Evolutionary conservation across 345 rosid species (phyloP).

Genomic region (Brassica juncea): DNA sequence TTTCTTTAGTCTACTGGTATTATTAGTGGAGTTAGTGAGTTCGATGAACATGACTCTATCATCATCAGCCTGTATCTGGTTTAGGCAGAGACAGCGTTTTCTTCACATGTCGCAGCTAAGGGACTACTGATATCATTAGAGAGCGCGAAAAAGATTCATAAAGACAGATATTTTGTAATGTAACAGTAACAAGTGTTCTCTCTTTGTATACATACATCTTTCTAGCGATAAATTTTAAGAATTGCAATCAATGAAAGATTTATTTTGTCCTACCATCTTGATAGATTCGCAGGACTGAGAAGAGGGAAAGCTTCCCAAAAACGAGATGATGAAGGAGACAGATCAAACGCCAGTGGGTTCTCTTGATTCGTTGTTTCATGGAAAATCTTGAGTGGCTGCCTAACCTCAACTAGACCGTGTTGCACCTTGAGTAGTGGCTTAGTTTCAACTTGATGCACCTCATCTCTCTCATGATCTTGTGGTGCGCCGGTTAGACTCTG

Average conservation of each 20-base stretch:
- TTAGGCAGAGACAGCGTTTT: slow-evolving; percentile 87
- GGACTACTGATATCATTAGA: slow-evolving; percentile 50
- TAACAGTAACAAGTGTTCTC: slow-evolving; percentile 11
- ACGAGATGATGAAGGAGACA: slow-evolving; percentile 52
- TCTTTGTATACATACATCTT: slow-evolving; percentile 5
- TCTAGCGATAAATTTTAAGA: slow-evolving; percentile 6
- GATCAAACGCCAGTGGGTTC: slow-evolving; percentile 42
- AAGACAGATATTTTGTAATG: slow-evolving; percentile 5
- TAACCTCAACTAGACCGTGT: not conserved
- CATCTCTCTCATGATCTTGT: slow-evolving; percentile 22
- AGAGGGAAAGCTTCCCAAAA: slow-evolving; percentile 57
- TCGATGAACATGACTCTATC: too few species aligned
- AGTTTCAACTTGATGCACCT: slow-evolving; percentile 2
- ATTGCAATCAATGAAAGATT: not conserved
- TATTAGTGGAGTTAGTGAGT: too few species aligned
- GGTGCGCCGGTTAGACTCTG: slow-evolving; percentile 76
- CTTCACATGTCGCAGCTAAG: slow-evolving; percentile 68
- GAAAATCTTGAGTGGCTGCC: slow-evolving; percentile 11
- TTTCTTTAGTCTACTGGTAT: too few species aligned
- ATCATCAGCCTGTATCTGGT: slow-evolving; percentile 47
- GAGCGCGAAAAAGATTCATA: not conserved
- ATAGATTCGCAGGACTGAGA: slow-evolving; percentile 62
- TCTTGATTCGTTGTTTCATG: slow-evolving; percentile 15
- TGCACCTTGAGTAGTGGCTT: not conserved
- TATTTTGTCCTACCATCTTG: slow-evolving; percentile 46